Percentiles rank a stretch among this genome's conserved stretches.
Conservation (phyloP, 805 yeast species). For the Lachancea mirantina region DNA sequence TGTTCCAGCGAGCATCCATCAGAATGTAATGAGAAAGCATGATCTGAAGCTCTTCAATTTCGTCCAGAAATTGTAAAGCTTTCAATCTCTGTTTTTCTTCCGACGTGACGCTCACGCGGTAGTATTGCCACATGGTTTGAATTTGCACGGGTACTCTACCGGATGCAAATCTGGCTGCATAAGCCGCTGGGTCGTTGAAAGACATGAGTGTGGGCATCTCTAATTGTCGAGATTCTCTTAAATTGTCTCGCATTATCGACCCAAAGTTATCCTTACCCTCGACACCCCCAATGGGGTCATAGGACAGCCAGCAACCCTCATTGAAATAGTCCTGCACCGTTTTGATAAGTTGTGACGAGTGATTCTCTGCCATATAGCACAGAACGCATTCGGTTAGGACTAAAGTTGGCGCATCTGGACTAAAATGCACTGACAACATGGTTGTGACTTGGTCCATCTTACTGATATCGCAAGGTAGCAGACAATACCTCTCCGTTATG, state of each 20-base stretch:
- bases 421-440: slow-evolving; percentile 18
- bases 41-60: slow-evolving; percentile 48
- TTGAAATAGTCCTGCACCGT: slow-evolving; percentile 26
- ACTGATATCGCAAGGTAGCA: slow-evolving; percentile 32
- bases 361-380: slow-evolving; percentile 43
- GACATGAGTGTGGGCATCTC: slow-evolving; percentile 35
- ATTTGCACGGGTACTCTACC: slow-evolving; percentile 7
- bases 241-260: slow-evolving; percentile 44
- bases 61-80: slow-evolving; percentile 48
- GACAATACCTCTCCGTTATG: slow-evolving; percentile 20
- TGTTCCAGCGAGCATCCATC: slow-evolving; percentile 24
- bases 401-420: slow-evolving; percentile 36
- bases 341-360: slow-evolving; percentile 34
- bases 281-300: slow-evolving; percentile 54
- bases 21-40: slow-evolving; percentile 49
- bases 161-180: slow-evolving; percentile 17
- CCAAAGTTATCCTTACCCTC: slow-evolving; percentile 42
- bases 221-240: slow-evolving; percentile 41
- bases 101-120: slow-evolving; percentile 27
- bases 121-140: slow-evolving; percentile 32
- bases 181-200: slow-evolving; percentile 33
- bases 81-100: slow-evolving; percentile 38
- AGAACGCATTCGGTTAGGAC: slow-evolving; percentile 52
- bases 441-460: slow-evolving; percentile 22
- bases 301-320: slow-evolving; percentile 33